These are phyloP conservation scores for Beauveria australis DNA, from an alignment of 2,329 filamentous ascomycete species.

Conservation along the genomic window DNA sequence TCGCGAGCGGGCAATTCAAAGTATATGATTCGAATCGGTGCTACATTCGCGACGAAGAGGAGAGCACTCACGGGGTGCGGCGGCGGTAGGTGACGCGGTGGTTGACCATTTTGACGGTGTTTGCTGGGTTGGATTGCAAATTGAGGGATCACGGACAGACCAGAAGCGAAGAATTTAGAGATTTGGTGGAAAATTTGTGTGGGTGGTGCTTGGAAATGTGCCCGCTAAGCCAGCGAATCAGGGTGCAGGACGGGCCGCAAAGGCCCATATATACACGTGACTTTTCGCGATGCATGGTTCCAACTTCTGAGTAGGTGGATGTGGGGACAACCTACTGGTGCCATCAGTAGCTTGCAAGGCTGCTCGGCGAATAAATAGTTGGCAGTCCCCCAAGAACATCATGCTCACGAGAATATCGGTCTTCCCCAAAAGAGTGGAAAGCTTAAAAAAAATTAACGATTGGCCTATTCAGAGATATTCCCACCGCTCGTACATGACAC, in stretches of 20 bases:
- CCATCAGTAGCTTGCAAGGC: not conserved
- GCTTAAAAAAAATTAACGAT: no score
- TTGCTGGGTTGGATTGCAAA: conserved; percentile 25
- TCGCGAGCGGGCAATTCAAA: conserved; percentile 14
- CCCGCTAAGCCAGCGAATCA: conserved; percentile 32
- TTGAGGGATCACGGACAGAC: conserved; percentile 26
- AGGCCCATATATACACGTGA: conserved; percentile 13
- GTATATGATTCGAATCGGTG: conserved; percentile 7
- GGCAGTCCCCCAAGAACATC: no score
- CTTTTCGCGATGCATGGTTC: not conserved
- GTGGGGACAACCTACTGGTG: not conserved
- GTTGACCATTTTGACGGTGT: conserved; percentile 49
- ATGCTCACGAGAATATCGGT: no score
- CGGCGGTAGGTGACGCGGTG: conserved; percentile 62
- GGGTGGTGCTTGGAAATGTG: conserved; percentile 28
- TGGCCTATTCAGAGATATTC: no score
- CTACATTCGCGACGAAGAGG: not conserved
- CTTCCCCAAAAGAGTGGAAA: no score
- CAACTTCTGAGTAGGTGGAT: not conserved
- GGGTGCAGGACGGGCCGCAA: conserved; percentile 7
- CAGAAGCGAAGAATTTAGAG: conserved; percentile 30
- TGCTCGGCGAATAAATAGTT: no score
- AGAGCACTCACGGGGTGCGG: conserved; percentile 64
- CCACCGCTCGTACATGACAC: no score
- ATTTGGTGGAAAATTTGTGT: conserved; percentile 35